These are phyloP conservation scores for Mortierella sp. DNA, from an alignment of 371 early-diverging fungal genomes.

Conservation along the genomic window DNA sequence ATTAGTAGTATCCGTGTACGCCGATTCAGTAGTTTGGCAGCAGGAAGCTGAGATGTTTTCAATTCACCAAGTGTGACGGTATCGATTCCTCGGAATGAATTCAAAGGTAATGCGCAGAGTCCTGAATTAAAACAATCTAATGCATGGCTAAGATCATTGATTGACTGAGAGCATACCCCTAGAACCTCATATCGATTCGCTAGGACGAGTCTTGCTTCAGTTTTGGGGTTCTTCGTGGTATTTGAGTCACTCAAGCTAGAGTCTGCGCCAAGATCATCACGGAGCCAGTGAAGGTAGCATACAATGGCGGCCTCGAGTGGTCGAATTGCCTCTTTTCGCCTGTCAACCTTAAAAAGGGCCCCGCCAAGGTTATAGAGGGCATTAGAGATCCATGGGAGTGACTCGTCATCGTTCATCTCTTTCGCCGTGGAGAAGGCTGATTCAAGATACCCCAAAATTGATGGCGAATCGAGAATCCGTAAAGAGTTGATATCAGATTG, in stretches of 20 bases:
- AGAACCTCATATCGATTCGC: conserved; percentile 51
- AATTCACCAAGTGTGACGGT: conserved; percentile 1
- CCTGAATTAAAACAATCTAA: conserved; percentile 33
- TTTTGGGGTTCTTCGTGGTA: background rate
- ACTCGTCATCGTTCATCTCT: conserved; percentile 41
- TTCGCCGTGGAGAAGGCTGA: conserved; percentile 34
- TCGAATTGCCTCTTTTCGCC: conserved; percentile 22
- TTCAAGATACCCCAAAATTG: conserved; percentile 21
- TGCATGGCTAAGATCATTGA: conserved; percentile 24
- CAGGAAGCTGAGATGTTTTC: conserved; percentile 21
- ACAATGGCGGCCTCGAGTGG: conserved; percentile 28
- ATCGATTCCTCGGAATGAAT: conserved; percentile 26
- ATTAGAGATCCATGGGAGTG: conserved; percentile 54
- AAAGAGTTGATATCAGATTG: background rate
- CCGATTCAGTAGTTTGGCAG: conserved; percentile 38
- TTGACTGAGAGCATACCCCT: conserved; percentile 31
- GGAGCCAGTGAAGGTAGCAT: conserved; percentile 23
- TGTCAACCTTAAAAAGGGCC: conserved; percentile 27
- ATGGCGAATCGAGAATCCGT: background rate
- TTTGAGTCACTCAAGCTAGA: background rate
- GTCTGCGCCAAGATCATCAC: conserved; percentile 11
- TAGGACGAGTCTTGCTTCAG: conserved; percentile 21
- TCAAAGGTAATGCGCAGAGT: conserved; percentile 30
- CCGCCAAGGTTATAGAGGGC: conserved; percentile 49
- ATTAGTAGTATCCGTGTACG: conserved; percentile 30